phyloP scores from a whole-genome alignment of 805 yeast genomes.

The Wickerhamiella azyma region DNA sequence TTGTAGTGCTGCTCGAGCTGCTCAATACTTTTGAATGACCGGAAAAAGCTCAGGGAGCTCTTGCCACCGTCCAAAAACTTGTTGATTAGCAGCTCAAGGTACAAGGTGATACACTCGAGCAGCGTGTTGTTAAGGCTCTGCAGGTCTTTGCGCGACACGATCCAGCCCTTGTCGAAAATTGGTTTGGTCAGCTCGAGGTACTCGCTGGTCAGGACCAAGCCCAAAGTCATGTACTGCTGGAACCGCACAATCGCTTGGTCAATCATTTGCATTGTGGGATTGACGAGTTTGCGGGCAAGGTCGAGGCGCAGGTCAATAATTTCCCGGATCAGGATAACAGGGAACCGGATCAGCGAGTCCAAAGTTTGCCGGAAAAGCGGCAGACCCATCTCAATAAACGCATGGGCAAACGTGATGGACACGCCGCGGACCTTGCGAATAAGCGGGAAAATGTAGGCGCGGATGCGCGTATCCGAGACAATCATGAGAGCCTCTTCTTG shows the following conservation, averaged over 20 bases:
- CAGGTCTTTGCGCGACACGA: constrained; percentile 49
- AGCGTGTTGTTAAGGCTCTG: constrained; percentile 52
- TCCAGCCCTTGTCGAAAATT: constrained; percentile 53
- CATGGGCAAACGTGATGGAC: constrained; percentile 43
- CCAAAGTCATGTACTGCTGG: constrained; percentile 58
- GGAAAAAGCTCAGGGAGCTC: constrained; percentile 38
- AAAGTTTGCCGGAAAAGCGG: constrained; percentile 49
- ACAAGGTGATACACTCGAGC: constrained; percentile 57
- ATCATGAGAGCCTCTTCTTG: constrained; percentile 32
- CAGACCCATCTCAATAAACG: constrained; percentile 49
- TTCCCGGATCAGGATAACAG: constrained; percentile 66
- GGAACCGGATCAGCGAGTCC: constrained; percentile 56
- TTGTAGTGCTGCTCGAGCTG: constrained; percentile 74
- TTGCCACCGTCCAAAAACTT: constrained; percentile 69
- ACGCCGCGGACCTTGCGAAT: constrained; percentile 67
- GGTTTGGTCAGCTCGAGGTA: constrained; percentile 40
- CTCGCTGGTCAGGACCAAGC: constrained; percentile 59
- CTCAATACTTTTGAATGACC: constrained; percentile 85
- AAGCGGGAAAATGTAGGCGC: constrained; percentile 64
- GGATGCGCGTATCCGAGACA: constrained; percentile 58
- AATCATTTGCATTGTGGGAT: constrained; percentile 89
- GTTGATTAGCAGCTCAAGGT: constrained; percentile 54
- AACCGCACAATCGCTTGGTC: constrained; percentile 88
- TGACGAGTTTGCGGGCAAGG: constrained; percentile 63
- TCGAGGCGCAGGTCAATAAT: constrained; percentile 57